Conservation (phyloP, 192 early-diverging fungal species). For the Coemansia sp. region DNA sequence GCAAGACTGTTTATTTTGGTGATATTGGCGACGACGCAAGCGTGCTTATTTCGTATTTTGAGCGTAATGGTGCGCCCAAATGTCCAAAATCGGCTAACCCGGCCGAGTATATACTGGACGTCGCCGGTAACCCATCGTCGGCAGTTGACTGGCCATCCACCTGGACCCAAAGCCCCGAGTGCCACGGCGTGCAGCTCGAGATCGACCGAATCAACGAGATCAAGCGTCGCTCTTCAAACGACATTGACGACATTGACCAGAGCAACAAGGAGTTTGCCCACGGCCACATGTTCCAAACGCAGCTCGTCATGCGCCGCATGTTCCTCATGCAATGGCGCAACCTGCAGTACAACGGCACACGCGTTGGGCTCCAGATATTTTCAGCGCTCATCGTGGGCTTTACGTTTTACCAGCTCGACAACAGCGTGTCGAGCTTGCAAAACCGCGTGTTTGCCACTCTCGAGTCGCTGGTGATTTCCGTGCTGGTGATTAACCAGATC, state of each 20-base stretch:
- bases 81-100: conserved; percentile 72
- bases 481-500: conserved; percentile 62
- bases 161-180: conserved; percentile 65
- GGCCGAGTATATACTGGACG: conserved; percentile 85
- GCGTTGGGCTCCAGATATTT: conserved; percentile 57
- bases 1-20: conserved; percentile 78
- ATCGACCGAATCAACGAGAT: conserved; percentile 56
- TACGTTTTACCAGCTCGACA: conserved; percentile 66
- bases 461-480: conserved; percentile 53
- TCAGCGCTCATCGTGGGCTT: conserved; percentile 64
- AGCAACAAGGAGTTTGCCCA: conserved; percentile 31
- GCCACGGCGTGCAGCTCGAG: conserved; percentile 38
- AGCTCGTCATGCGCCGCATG: conserved; percentile 65
- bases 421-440: conserved; percentile 57
- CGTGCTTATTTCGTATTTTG: conserved; percentile 74
- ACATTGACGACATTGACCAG: conserved; percentile 9
- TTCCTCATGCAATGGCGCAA: conserved; percentile 68
- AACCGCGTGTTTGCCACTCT: conserved; percentile 62
- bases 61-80: conserved; percentile 67
- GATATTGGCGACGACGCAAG: conserved; percentile 68
- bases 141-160: conserved; percentile 71
- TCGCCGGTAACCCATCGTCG: conserved; percentile 60
- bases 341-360: conserved; percentile 68
- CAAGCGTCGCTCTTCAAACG: background rate
- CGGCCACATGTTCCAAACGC: conserved; percentile 50